These are phyloP conservation scores for Peltaster fructicola DNA, from an alignment of 2,329 filamentous ascomycete genomes.

Conservation along the genomic window DNA sequence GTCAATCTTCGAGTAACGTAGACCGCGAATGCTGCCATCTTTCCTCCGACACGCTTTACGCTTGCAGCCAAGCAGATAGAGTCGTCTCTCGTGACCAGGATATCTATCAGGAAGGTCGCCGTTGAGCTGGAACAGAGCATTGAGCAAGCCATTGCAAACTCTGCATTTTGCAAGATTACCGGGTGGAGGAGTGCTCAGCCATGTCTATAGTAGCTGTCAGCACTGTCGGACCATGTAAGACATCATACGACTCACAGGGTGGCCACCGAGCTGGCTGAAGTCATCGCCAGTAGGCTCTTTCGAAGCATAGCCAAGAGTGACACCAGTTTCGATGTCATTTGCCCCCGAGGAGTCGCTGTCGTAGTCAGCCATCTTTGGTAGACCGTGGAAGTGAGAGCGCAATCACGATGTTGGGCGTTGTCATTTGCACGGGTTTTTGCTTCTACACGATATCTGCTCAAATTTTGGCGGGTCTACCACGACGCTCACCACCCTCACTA, in stretches of 20 bases:
- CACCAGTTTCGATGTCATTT: slow-evolving; percentile 63
- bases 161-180: slow-evolving; percentile 69
- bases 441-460: no score
- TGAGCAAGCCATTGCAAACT: slow-evolving; percentile 69
- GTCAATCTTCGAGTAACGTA: slow-evolving; percentile 47
- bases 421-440: no score
- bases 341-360: slow-evolving; percentile 72
- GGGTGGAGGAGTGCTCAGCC: slow-evolving; percentile 60
- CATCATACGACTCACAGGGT: slow-evolving; percentile 47
- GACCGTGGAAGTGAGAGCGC: no score
- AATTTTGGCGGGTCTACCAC: no score
- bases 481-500: no score
- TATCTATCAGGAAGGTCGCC: slow-evolving; percentile 76
- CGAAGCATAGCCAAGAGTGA: slow-evolving; percentile 77
- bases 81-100: slow-evolving; percentile 65
- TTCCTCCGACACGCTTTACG: slow-evolving; percentile 65
- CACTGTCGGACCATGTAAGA: background rate
- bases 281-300: slow-evolving; percentile 63
- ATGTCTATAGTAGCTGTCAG: slow-evolving; percentile 42
- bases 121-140: slow-evolving; percentile 75
- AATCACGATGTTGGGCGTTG: no score
- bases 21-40: slow-evolving; percentile 58
- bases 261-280: slow-evolving; percentile 75
- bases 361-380: no score
- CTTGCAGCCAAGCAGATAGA: slow-evolving; percentile 76